phyloP scores from a whole-genome alignment of 202 grass and related monocot species.

The Tripidium arundinaceum region DNA sequence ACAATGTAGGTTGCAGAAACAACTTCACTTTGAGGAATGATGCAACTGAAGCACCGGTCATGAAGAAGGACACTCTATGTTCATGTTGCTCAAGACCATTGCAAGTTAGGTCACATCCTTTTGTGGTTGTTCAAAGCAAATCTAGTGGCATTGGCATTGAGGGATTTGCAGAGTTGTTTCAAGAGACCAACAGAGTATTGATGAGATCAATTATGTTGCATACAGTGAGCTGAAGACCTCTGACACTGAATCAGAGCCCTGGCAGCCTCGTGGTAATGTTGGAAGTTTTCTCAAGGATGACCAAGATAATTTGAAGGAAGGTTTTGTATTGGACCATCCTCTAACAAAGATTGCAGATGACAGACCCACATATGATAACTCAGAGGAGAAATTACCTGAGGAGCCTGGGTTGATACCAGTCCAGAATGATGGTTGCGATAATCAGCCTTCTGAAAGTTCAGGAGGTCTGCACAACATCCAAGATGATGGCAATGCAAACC shows the following conservation, averaged over 20 bases:
- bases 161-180: constrained; percentile 31
- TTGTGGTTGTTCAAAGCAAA: constrained; percentile 39
- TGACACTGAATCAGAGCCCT: constrained; percentile 64
- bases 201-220: constrained; percentile 34
- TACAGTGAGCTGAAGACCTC: constrained; percentile 65
- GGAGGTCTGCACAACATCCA: neutral
- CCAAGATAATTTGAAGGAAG: neutral
- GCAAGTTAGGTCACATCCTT: constrained; percentile 28
- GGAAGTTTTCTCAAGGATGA: constrained; percentile 9
- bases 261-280: constrained; percentile 1
- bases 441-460: neutral
- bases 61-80: constrained; percentile 31
- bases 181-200: constrained; percentile 22
- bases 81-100: constrained; percentile 33
- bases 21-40: neutral
- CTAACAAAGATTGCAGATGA: neutral
- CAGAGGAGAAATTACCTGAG: neutral
- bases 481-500: constrained; percentile 1
- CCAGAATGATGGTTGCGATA: neutral
- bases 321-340: neutral
- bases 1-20: neutral
- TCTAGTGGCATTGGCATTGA: neutral
- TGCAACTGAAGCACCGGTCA: neutral
- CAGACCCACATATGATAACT: neutral
- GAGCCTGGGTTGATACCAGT: neutral